A percentile compares a stretch with the other conserved stretches of the same genome.
phyloP scores from a whole-genome alignment of 2,329 filamentous ascomycete genomes.

The Ceratocystis alfenasii region DNA sequence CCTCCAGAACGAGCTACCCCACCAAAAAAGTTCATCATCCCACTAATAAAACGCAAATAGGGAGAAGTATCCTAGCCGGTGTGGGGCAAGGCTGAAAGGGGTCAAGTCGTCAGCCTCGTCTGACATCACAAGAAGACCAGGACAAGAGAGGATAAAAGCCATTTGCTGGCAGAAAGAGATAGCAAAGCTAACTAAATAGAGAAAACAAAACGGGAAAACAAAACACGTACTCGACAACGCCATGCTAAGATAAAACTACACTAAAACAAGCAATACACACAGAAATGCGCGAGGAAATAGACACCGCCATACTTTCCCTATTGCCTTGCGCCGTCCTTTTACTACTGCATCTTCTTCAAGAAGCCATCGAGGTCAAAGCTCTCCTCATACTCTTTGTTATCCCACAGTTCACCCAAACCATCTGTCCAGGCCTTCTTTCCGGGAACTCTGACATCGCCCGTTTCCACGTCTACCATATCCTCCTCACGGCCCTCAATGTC shows the following conservation, averaged over 20 bases:
- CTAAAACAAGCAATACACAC: conserved; percentile 9
- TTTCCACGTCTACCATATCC: conserved; percentile 87
- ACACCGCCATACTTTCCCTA: background rate
- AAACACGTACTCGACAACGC: conserved; percentile 14
- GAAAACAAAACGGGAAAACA: background rate
- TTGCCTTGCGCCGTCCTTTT: conserved; percentile 20
- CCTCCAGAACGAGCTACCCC: conserved; percentile 6
- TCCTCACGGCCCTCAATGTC: conserved; percentile 54
- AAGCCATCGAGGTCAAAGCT: conserved; percentile 95
- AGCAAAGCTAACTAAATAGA: background rate
- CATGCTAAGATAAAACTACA: conserved; percentile 12
- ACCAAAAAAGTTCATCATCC: conserved; percentile 1
- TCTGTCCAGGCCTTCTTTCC: conserved; percentile 95
- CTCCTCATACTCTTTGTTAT: conserved; percentile 94
- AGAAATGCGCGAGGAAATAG: background rate
- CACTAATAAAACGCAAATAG: background rate
- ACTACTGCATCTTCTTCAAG: conserved; percentile 83
- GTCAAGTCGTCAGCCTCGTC: conserved; percentile 1
- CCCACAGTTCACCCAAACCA: conserved; percentile 91
- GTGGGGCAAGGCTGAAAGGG: conserved; percentile 7
- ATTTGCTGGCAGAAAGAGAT: background rate
- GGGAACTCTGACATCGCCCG: conserved; percentile 86
- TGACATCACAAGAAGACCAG: conserved; percentile 4
- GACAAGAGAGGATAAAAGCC: background rate
- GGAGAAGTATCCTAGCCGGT: background rate